A percentile compares a stretch with the other conserved stretches of the same genome.
phyloP scores from a whole-genome alignment of 768 basidiomycete genomes.

The Suillus subalutaceus region DNA sequence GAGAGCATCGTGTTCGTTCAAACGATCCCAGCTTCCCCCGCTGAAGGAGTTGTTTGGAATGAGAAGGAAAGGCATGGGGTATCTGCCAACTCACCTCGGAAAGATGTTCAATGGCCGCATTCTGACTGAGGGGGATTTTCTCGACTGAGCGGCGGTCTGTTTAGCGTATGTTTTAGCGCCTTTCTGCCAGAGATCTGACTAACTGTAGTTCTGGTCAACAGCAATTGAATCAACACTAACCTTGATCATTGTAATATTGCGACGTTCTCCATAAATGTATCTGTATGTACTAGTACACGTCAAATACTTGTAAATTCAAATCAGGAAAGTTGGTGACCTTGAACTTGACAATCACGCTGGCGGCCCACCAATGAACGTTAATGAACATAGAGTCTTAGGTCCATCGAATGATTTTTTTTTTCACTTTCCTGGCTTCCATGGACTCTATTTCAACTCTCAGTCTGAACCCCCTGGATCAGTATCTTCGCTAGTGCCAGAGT shows the following conservation, averaged over 20 bases:
- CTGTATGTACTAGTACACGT: neutral
- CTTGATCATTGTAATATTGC: neutral
- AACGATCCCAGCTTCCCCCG: neutral
- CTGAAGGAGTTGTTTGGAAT: constrained; percentile 12
- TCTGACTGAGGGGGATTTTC: constrained; percentile 31
- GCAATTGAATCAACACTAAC: neutral
- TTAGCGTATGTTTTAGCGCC: neutral
- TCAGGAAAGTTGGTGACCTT: no score
- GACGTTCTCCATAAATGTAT: neutral
- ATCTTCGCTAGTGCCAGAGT: no score
- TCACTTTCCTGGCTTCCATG: no score
- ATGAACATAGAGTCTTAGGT: no score
- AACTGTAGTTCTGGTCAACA: neutral
- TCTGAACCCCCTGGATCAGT: no score
- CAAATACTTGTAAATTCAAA: no score
- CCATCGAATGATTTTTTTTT: no score
- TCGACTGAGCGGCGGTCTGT: neutral
- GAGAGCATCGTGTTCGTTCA: neutral
- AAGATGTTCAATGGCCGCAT: constrained; percentile 36
- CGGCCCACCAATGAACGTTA: no score
- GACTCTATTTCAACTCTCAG: no score
- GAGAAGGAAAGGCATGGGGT: constrained; percentile 43
- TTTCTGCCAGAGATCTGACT: neutral
- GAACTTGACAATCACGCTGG: no score
- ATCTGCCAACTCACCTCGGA: constrained; percentile 42